phyloP scores from a whole-genome alignment of 164 flowering plant genomes.

The Dillenia suffruticosa region DNA sequence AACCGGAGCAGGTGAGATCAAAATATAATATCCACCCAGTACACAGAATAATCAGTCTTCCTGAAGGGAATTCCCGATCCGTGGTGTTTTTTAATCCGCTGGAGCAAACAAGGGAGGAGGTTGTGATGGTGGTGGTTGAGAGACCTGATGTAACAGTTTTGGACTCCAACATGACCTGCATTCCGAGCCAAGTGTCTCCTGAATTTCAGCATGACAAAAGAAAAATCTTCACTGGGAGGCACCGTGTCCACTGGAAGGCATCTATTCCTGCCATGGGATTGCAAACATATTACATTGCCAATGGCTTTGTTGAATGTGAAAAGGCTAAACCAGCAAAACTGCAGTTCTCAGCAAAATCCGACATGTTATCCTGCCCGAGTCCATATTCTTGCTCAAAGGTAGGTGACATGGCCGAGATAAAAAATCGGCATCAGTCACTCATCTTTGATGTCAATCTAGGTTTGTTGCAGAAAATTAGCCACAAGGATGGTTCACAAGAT shows the following conservation, averaged over 20 bases:
- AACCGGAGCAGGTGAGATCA: constrained; percentile 75
- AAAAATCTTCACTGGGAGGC: constrained; percentile 73
- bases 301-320: constrained; percentile 73
- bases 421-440: constrained; percentile 56
- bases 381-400: constrained; percentile 70
- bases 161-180: constrained; percentile 88
- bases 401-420: constrained; percentile 45
- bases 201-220: constrained; percentile 65
- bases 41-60: constrained; percentile 49
- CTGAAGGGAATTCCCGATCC: constrained; percentile 58
- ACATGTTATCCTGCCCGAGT: constrained; percentile 45
- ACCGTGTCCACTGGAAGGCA: constrained; percentile 81
- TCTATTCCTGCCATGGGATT: constrained; percentile 88
- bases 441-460: constrained; percentile 64
- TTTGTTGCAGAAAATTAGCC: constrained; percentile 51
- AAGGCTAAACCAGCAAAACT: constrained; percentile 71
- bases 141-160: constrained; percentile 69
- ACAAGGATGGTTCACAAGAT: constrained; percentile 42
- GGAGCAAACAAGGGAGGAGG: constrained; percentile 86
- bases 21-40: constrained; percentile 81
- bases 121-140: constrained; percentile 78
- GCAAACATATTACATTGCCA: constrained; percentile 79
- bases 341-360: constrained; percentile 31
- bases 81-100: constrained; percentile 80
- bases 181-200: constrained; percentile 85